Base-by-base conservation (phyloP, 352 stramenopile species). In the Lagenidium sp. region DNA sequence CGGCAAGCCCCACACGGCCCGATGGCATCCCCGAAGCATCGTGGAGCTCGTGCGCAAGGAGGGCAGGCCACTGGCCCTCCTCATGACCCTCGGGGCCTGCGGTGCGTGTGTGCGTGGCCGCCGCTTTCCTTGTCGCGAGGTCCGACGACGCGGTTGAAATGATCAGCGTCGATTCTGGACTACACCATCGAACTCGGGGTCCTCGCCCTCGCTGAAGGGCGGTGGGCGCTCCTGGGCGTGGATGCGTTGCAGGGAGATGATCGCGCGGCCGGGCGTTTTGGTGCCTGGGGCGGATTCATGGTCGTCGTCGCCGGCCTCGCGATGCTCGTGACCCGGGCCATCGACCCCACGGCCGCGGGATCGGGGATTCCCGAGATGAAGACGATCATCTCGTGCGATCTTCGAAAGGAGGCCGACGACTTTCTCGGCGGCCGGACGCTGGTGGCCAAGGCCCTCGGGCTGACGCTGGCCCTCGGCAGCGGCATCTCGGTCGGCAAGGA, bases 331-430 rank as follows among this genome's bases (percentile, higher is more conserved):
- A 76, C 76, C 6, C 88, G 77, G 71, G 74, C 57, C 39, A 55
- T 91, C 24, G 75, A 91, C 50, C 73, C 73, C 0, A 76, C 71
- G 44, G 74, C 73, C 19, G 69, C 71, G 0, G 78, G 78, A 1
- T 88, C 75, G 2, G 78, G 78, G 0, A 91, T 91, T 25, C 78
- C 78, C 2, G 73, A 88, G 56, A 88, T 91, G 72, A 70, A 70
- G 25, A 84, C 66, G 39, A 86, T 91, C 41, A 48, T 91, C 13
- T 65, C 71, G 22, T 73, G 78, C 16, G n/a, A n/a, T n/a, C n/a
- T n/a, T n/a, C n/a, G n/a, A n/a, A 87, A 88, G 47, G 60, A 71
- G n/a, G 60, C 72, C 41, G 67, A 68, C 0, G 63, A 82, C 45
- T 91, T 86, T 41, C 55, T 91, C 1, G 69, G 68, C 15, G 65